These are phyloP conservation scores for Stentor roeselii DNA, from an alignment of 73 alveolate genomes.

Conservation along the genomic window DNA sequence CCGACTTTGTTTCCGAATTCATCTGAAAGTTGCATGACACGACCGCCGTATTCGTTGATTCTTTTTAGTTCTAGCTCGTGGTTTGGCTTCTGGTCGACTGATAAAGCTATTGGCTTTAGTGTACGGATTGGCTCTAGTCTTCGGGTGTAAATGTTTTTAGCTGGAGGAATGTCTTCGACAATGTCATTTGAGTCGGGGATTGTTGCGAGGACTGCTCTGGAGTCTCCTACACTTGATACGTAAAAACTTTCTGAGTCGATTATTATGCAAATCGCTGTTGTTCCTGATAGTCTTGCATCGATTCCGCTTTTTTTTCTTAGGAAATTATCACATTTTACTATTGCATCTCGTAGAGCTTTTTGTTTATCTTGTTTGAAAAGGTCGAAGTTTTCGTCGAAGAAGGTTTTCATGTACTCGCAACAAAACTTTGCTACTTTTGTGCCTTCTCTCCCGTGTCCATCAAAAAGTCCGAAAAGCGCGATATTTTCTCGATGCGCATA, in stretches of 20 bases:
- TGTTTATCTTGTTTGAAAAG: background rate
- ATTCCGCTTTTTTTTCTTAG: background rate
- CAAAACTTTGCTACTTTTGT: constrained; percentile 14
- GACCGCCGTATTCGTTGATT: constrained; percentile 42
- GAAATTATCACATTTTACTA: too few relatives aligned
- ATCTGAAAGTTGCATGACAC: constrained; percentile 39
- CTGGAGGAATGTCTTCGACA: constrained; percentile 4
- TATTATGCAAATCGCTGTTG: background rate
- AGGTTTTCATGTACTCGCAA: background rate
- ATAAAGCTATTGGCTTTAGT: background rate
- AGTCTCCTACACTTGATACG: constrained; percentile 26
- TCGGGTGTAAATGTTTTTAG: constrained; percentile 5
- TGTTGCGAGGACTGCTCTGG: constrained; percentile 20
- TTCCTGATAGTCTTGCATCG: constrained; percentile 20
- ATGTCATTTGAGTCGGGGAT: background rate
- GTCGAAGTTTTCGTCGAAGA: constrained; percentile 10
- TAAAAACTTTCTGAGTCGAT: background rate
- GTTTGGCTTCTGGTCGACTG: constrained; percentile 34
- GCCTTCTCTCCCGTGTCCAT: constrained; percentile 32
- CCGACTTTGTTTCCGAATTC: constrained; percentile 51
- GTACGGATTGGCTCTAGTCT: background rate
- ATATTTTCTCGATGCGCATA: background rate
- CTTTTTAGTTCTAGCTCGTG: constrained; percentile 36
- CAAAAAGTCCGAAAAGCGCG: constrained; percentile 3
- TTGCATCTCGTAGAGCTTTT: background rate